Evolutionary conservation across 345 rosid species (phyloP).

Genomic region (Citropsis articulata): DNA sequence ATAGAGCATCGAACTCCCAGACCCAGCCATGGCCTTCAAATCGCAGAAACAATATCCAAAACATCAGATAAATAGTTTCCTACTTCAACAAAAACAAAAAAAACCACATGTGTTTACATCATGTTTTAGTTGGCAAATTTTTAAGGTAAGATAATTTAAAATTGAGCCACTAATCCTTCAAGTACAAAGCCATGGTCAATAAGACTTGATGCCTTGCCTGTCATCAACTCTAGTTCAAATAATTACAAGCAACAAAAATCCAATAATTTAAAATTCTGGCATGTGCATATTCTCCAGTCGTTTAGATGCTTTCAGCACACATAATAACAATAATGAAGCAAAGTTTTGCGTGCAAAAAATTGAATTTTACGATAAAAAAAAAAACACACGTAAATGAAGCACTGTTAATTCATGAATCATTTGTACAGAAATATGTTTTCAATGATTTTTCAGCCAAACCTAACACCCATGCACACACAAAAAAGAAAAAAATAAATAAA

Average conservation of each 20-base stretch:
- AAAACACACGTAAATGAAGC: background rate
- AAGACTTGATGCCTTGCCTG: background rate
- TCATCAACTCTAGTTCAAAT: background rate
- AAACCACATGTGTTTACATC: background rate
- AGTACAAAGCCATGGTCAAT: background rate
- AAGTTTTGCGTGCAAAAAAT: background rate
- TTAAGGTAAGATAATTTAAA: background rate
- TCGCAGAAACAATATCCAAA: background rate
- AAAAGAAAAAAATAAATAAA: background rate
- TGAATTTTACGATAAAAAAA: background rate
- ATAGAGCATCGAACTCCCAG: constrained; percentile 78
- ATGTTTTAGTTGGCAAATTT: background rate
- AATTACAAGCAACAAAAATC: background rate
- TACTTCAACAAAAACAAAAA: background rate
- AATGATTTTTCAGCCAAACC: background rate
- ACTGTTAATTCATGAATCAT: background rate
- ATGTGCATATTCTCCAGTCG: background rate
- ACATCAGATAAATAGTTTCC: background rate
- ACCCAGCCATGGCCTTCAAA: constrained; percentile 54
- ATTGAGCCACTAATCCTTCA: background rate
- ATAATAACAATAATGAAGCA: background rate
- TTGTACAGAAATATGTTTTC: no score
- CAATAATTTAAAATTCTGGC: background rate
- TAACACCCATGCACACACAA: background rate
- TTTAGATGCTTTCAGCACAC: background rate